Evolutionary conservation across 73 alveolate genomes (phyloP), one percentile per base, ranked within the genome.

Genomic region (Stentor roeselii): DNA sequence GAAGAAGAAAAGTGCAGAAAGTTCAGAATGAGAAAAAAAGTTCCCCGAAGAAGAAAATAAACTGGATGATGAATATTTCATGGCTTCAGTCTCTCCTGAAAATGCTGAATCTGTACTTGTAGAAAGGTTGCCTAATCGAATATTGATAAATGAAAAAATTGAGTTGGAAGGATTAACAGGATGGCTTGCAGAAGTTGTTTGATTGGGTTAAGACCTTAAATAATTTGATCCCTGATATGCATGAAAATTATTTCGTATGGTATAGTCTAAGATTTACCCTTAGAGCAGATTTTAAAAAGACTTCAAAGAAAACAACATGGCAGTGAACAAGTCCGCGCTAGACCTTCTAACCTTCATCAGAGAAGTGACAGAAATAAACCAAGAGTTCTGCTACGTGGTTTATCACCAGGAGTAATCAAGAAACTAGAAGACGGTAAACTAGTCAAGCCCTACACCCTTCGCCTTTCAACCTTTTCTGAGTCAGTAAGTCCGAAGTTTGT

Each of bases 261-360:
- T 87, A 82, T n/a, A n/a, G n/a, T n/a, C n/a, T n/a, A n/a, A n/a
- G n/a, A n/a, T n/a, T n/a, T n/a, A n/a, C n/a, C n/a, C n/a, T n/a
- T n/a, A n/a, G n/a, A 93, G 89, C 82, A 75, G 85, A 14, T 91
- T 88, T 85, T 82, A 87, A 84, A 95, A 95, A 86, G 97, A 95
- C 61, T 95, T 87, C 87, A 95, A 95, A 87, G 99, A 95, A 86
- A 84, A 94, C 35, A 95, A 95, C 87, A 67, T 93, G 59, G 93
- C 93, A 76, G 41, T 95, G 74, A 77, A 84, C 76, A 95, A 95
- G 84, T 97, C 90, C 75, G 88, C 93, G n/a, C 59, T 92, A 37
- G 75, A 82, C 42, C 83, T 92, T 59, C 15, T 2, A 34, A 21
- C 6, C 6, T 59, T 39, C 27, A 85, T 88, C 31, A 88, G 86